phyloP scores from a whole-genome alignment of 805 yeast genomes.

The Debaryomyces maramus region DNA sequence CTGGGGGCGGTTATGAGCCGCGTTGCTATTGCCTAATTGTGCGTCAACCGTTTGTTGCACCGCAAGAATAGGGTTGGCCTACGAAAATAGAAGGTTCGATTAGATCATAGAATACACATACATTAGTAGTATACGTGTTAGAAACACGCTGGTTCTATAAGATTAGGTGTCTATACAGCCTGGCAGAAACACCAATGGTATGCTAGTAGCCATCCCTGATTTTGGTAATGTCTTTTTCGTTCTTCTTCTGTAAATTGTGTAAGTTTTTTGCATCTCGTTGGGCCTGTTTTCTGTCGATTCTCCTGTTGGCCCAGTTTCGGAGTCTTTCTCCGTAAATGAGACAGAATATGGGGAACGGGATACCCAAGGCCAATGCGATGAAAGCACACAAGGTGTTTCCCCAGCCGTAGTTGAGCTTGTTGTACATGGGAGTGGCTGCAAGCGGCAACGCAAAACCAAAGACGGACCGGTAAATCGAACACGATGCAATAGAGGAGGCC shows the following conservation, averaged over 20 bases:
- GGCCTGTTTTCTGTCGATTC: conserved; percentile 49
- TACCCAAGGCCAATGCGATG: conserved; percentile 55
- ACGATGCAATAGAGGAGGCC: conserved; percentile 70
- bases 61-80: too few relatives aligned
- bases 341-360: conserved; percentile 68
- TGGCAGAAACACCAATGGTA: too few relatives aligned
- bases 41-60: too few relatives aligned
- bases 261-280: conserved; percentile 44
- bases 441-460: conserved; percentile 72
- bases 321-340: conserved; percentile 55
- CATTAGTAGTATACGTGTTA: too few relatives aligned
- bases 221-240: not conserved
- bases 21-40: too few relatives aligned
- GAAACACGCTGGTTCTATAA: too few relatives aligned
- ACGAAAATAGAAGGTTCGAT: too few relatives aligned
- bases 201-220: too few relatives aligned
- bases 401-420: conserved; percentile 64
- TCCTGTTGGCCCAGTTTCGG: conserved; percentile 57
- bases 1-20: too few relatives aligned
- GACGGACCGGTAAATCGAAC: conserved; percentile 63
- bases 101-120: too few relatives aligned
- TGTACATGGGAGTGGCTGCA: conserved; percentile 60
- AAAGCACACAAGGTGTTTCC: conserved; percentile 65
- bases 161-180: too few relatives aligned
- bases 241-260: conserved; percentile 24